Base-by-base conservation (phyloP, 2,329 filamentous ascomycete genomes). In the Monosporascus sp. region DNA sequence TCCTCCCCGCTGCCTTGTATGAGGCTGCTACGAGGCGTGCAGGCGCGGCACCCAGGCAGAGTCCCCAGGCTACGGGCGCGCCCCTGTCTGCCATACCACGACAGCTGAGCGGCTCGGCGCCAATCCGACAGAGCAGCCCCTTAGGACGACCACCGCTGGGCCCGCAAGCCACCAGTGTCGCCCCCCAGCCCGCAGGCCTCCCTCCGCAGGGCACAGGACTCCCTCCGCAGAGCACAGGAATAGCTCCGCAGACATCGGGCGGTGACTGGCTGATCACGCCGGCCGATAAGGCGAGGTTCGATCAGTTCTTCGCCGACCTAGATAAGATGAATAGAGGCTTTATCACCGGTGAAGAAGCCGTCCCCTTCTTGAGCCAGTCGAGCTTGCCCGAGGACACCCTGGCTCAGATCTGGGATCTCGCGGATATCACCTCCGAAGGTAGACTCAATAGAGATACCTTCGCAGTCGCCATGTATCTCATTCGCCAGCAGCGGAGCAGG, bases 401-500 rank as follows among this genome's bases (percentile, higher is more conserved):
- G 50, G 94, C 94, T 31, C 89, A 95, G 63, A 96, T 99, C 58
- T 99, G 94, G 94, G 94, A 99, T 69, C 82, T 99, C 31, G 88
- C 94, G 15, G 94, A 99, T 71, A 90, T 97, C 71, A 90, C 90
- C 65, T 94, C 90, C 7, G 88, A 92, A 61, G 94, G 94, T 11
- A 86, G 88, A 53, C 76, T 99, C 53, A 91, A 81, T 47, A 85
- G 83, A 62, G 94, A 99, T 61, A 92, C 96, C 63, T 99, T 99
- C 67, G 91, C 94, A 0, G 91, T 99, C 47, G 93, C 94, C 50
- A 97, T 99, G 92, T 95, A 95, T 67, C 78, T 99, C 49, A 97
- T 99, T 63, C 84, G 92, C 56, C 89, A 96, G 68, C 92, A 97
- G 69, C 82, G 92, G 51, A 88, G 81, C 59, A 87, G 86, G 57